Conservation (phyloP, 345 rosid species). For the Aquilaria malaccensis region DNA sequence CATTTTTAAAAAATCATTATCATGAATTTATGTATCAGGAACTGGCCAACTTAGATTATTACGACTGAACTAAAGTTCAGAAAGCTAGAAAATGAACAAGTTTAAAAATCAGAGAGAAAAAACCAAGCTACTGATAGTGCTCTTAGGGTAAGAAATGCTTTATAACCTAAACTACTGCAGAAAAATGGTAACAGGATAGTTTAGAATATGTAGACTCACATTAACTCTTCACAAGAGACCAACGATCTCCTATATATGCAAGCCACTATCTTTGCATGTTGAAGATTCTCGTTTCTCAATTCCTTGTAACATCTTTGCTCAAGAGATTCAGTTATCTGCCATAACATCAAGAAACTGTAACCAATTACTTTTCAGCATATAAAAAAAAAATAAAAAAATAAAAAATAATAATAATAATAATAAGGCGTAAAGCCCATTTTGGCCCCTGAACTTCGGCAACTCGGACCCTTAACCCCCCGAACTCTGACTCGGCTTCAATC, state of each 20-base stretch:
- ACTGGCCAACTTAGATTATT: no score
- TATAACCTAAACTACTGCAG: neutral
- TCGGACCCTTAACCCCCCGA: no score
- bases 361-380: no score
- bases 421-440: no score
- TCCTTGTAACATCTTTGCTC: conserved; percentile 99
- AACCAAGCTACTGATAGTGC: neutral
- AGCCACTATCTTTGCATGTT: conserved; percentile 70
- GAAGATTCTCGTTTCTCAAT: conserved; percentile 80
- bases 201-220: conserved; percentile 49
- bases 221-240: conserved; percentile 85
- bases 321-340: conserved; percentile 72
- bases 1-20: no score
- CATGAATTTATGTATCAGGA: no score
- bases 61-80: neutral
- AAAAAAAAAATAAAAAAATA: no score
- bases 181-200: neutral
- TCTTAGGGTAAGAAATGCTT: neutral
- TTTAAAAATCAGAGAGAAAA: neutral
- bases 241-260: conserved; percentile 81
- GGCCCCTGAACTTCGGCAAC: no score
- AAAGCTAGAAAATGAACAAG: conserved; percentile 1
- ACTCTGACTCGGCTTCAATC: no score
- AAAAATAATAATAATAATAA: no score
- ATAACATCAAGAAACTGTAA: no score